phyloP scores from a whole-genome alignment of 2,329 filamentous ascomycete genomes.

The Talaromyces rugulosus region DNA sequence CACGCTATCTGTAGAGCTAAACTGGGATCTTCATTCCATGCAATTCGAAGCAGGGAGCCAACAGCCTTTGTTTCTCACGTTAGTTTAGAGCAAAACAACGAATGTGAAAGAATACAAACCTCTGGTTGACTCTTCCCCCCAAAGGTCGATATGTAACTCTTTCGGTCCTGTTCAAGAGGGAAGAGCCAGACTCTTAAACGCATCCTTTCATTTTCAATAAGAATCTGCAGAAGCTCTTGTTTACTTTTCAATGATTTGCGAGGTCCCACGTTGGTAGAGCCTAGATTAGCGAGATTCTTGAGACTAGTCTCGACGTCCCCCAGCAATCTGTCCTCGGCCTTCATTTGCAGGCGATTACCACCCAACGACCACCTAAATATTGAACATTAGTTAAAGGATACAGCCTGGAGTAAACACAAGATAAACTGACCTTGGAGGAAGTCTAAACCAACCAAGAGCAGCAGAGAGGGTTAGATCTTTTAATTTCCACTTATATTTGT shows the following conservation, averaged over 20 bases:
- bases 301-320: conserved; percentile 68
- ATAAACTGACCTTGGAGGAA: conserved; percentile 58
- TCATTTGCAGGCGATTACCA: conserved; percentile 87
- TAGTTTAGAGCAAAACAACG: conserved; percentile 12
- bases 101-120: conserved; percentile 19
- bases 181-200: conserved; percentile 86
- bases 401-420: not conserved
- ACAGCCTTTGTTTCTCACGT: conserved; percentile 44
- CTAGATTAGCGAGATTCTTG: conserved; percentile 60
- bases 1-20: conserved; percentile 81
- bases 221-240: conserved; percentile 73
- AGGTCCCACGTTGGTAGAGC: conserved; percentile 45
- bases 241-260: conserved; percentile 69
- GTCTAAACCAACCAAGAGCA: conserved; percentile 81
- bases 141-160: conserved; percentile 46
- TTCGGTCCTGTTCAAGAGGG: conserved; percentile 65
- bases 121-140: conserved; percentile 39
- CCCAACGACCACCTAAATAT: conserved; percentile 82
- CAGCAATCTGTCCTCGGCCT: conserved; percentile 82
- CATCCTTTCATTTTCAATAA: conserved; percentile 79
- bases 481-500: conserved; percentile 70
- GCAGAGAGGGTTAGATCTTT: conserved; percentile 88
- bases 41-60: conserved; percentile 66
- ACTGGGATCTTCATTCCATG: conserved; percentile 80
- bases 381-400: not conserved